These are phyloP conservation scores for Solanum lycopersicoides DNA, from an alignment of 257 asterid genomes.

Conservation along the genomic window DNA sequence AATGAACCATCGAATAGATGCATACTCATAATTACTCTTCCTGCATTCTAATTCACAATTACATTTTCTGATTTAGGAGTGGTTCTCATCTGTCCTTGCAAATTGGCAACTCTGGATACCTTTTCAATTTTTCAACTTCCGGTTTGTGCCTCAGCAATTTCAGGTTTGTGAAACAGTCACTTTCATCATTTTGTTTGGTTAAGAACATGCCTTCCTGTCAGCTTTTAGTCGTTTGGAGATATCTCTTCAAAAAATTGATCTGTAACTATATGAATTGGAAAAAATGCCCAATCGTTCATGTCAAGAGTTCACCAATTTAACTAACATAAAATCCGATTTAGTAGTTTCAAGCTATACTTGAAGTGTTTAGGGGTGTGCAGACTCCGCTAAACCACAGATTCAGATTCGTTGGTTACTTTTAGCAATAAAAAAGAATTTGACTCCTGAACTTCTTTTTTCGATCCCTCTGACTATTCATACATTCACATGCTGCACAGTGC, in stretches of 20 bases:
- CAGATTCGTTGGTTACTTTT: neutral
- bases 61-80: constrained; percentile 35
- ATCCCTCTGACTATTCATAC: neutral
- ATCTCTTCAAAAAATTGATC: neutral
- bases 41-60: neutral
- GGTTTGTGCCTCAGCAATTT: constrained; percentile 91
- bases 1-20: neutral
- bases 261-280: neutral
- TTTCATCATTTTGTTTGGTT: neutral
- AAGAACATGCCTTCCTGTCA: neutral
- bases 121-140: constrained; percentile 86
- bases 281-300: neutral
- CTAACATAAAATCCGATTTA: too few relatives aligned
- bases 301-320: neutral
- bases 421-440: neutral
- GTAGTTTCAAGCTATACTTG: neutral
- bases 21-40: neutral
- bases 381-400: neutral
- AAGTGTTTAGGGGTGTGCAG: neutral
- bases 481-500: neutral
- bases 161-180: constrained; percentile 39
- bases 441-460: neutral
- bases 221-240: neutral
- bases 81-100: constrained; percentile 86
- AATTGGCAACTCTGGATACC: constrained; percentile 99